Evolutionary conservation across 2,329 filamentous ascomycete species (phyloP).

Genomic region (Diaporthe ilicicola): DNA sequence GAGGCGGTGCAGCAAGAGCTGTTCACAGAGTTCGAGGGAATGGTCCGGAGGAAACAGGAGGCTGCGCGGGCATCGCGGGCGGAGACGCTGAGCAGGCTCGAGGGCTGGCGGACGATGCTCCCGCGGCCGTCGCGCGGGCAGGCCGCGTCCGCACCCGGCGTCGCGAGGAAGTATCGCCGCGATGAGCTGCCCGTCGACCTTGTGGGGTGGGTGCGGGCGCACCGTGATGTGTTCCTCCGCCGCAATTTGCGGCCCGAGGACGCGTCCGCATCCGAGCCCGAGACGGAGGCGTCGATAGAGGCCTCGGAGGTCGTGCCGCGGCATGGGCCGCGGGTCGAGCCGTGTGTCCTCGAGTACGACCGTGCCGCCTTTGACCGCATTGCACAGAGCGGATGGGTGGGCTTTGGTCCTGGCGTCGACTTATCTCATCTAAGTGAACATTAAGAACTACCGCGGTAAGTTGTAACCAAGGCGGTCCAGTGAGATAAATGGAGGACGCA

Average conservation of each 20-base stretch:
- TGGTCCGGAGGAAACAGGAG: neutral
- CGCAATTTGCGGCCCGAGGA: neutral
- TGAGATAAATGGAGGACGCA: too few relatives aligned
- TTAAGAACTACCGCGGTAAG: neutral
- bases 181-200: neutral
- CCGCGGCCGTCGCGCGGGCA: neutral
- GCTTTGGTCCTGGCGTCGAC: neutral
- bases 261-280: neutral
- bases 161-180: neutral
- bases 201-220: neutral
- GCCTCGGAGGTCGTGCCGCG: neutral
- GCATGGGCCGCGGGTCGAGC: neutral
- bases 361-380: conserved; percentile 13
- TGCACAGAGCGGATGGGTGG: neutral
- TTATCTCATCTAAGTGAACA: neutral
- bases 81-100: neutral
- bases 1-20: neutral
- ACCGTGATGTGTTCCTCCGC: neutral
- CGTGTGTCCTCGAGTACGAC: neutral
- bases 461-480: too few relatives aligned
- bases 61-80: neutral
- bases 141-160: neutral
- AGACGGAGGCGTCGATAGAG: neutral
- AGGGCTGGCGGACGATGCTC: neutral
- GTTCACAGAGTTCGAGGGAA: neutral